These are phyloP conservation scores for Breviolum minutum DNA, from an alignment of 73 alveolate species.

Conservation along the genomic window DNA sequence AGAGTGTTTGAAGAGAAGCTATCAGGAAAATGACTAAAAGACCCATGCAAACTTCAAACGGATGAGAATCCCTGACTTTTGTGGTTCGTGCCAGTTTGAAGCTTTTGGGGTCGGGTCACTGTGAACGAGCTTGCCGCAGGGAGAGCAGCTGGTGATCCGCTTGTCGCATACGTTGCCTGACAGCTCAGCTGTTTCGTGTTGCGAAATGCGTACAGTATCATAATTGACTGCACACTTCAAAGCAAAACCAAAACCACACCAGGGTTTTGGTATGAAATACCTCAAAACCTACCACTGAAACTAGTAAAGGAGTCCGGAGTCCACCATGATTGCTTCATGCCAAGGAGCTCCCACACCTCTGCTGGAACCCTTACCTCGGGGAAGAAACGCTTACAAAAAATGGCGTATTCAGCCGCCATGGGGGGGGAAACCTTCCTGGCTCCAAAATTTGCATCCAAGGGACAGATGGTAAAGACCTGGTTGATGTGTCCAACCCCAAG, in stretches of 20 bases:
- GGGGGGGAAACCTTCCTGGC: no score
- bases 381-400: no score
- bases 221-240: no score
- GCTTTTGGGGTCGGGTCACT: background rate
- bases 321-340: no score
- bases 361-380: background rate
- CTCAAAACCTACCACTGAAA: no score
- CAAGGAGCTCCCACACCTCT: slow-evolving; percentile 30
- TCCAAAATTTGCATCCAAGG: background rate
- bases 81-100: background rate
- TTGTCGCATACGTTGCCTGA: slow-evolving; percentile 29
- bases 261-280: no score
- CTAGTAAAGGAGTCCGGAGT: no score
- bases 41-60: background rate
- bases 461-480: background rate
- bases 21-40: background rate
- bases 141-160: slow-evolving; percentile 26
- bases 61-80: background rate
- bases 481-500: background rate
- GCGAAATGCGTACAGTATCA: no score
- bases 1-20: background rate
- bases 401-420: no score
- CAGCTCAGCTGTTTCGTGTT: no score
- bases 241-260: no score
- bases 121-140: slow-evolving; percentile 23